phyloP scores from a whole-genome alignment of 1,284 basidiomycete species.

The Peniophora sp. region DNA sequence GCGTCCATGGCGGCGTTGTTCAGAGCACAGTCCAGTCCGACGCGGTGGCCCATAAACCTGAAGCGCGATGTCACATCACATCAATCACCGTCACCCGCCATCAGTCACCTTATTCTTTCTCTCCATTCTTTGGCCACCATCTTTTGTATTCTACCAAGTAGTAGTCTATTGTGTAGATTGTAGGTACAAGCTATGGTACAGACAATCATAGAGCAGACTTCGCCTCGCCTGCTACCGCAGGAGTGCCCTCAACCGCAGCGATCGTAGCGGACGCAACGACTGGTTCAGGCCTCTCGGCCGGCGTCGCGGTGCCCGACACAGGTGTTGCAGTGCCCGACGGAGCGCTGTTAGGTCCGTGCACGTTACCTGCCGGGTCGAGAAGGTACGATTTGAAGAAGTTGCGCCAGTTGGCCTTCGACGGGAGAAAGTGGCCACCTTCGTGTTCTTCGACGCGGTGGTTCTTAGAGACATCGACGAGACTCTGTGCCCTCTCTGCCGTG shows the following conservation, averaged over 20 bases:
- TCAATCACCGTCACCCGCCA: too few species aligned
- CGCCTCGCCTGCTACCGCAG: not conserved
- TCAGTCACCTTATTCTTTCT: not conserved
- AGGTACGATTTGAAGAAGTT: constrained; percentile 57
- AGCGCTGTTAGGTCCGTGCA: constrained; percentile 24
- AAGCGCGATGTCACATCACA: too few species aligned
- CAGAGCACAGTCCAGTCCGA: too few species aligned
- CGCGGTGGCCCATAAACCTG: too few species aligned
- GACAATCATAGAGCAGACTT: not conserved
- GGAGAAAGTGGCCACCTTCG: constrained; percentile 76
- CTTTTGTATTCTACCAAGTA: not conserved
- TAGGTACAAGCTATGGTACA: not conserved
- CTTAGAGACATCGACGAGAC: constrained; percentile 50
- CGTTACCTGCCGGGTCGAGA: constrained; percentile 25
- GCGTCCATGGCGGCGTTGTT: constrained; percentile 34
- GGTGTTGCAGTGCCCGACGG: constrained; percentile 30
- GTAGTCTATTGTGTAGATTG: not conserved
- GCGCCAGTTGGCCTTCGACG: constrained; percentile 67
- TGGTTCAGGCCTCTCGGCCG: not conserved
- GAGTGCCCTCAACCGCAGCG: not conserved
- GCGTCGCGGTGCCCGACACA: not conserved
- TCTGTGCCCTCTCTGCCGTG: constrained; percentile 58
- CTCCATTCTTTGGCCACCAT: not conserved
- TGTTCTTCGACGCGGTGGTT: constrained; percentile 64
- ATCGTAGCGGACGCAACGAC: too few species aligned